Base-by-base conservation (phyloP, 2,329 filamentous ascomycete genomes). In the Colletotrichum kahawae region DNA sequence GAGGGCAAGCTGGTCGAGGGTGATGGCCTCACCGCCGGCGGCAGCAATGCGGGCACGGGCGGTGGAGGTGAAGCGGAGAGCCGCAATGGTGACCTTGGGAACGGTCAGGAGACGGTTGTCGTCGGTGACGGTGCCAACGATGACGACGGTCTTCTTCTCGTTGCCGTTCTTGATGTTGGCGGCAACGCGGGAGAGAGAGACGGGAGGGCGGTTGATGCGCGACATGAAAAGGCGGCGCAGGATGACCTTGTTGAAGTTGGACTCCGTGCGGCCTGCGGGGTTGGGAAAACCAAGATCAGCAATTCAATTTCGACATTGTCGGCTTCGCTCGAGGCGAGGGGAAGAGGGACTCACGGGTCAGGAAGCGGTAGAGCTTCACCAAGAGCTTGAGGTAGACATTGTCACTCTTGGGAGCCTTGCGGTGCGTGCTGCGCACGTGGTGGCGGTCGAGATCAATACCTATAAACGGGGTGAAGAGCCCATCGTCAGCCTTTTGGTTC, bases 171-270 rank as follows among this genome's bases (percentile, higher is more conserved):
- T 88, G 83, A 91, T 87, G 88, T 94, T 94, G 85, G 89, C 87
- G 79, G 90, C 93, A 84, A 98, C 95, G 87, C 96, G 95, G 81
- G 96, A 98, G 84, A 99, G 91, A 77, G 96, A 98, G 84, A 99
- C 93, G 79, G 97, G 95, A 77, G 95, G 95, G 82, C 96, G 94
- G 94, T 98, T 98, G 90, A 97, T 98, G 89, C 96, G 95, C 87
- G 95, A 98, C 95, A 97, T 98, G 86, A 98, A 98, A 78, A 99
- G 94, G 84, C 97, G 95, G 87, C 96, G 95, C 84, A 99, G 95
- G 85, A 99, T 93, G 84, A 97, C 95, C 92, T 98, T 97, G 94
- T 99, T 99, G 95, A 99, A 99, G 90, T 92, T 92, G 80, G 95
- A 92, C 88, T 98, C 97, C 86, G 97, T 99, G 86, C 97, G 96